Evolutionary conservation across 2,329 filamentous ascomycete genomes (phyloP), one percentile per base, ranked within the genome.

Genomic region (Fusarium sp.): DNA sequence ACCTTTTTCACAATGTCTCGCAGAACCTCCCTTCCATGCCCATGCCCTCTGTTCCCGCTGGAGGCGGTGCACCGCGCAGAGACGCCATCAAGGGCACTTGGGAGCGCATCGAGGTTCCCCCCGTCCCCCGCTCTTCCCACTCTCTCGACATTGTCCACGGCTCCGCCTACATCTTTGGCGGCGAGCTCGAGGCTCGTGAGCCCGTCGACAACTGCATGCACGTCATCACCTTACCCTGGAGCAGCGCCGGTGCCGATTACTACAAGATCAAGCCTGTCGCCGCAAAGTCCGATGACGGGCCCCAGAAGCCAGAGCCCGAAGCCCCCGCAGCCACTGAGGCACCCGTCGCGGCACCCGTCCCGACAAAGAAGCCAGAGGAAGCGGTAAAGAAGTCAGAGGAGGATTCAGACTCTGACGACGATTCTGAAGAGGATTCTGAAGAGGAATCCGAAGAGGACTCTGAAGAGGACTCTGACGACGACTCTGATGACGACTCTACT

Each of bases 171-270:
- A 83, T 96, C 73, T 96, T 93, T 75, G 93, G 93, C 64, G 93
- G 93, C 70, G 92, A 96, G 77, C 79, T 89, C 62, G 80, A 83
- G 49, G 85, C 90, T 3, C 84, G 89, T 51, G 81, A 91, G 74
- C 90, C 90, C 6, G 85, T 90, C 61, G 91, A 93, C 79, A 92
- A 93, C 75, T 84, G 89, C 71, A 85, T 96, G 77, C 90, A 93
- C 76, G 81, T 88, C 58, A 75, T 95, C 50, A 83, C 84, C 0
- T 80, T 93, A 20, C 86, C 87, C 5, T 86, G 84, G 70, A 86
- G 84, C 77, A 83, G 81, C 64, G 85, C 86, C 23, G 81, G 82
- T 1, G 85, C 87, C 68, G 88, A 91, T 74, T 90, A 89, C 79
- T 86, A 85, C 74, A 79, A 80, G 62, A 82, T 90, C 74, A 83